Base-by-base conservation (phyloP, 805 yeast genomes). In the Metschnikowia picachoensis region DNA sequence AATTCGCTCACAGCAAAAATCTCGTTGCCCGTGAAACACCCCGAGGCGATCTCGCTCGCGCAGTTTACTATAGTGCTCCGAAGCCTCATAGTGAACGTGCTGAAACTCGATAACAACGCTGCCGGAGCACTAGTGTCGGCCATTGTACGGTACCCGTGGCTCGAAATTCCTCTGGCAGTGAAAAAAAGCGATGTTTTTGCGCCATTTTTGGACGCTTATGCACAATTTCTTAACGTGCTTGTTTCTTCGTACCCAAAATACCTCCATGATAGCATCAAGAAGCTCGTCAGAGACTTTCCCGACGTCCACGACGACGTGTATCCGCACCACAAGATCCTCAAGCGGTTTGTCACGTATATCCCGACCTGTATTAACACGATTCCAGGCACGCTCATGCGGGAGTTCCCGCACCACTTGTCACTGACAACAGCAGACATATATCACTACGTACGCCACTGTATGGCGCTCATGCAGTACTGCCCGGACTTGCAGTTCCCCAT, bases 241-340 rank as follows among this genome's bases (percentile, higher is more conserved):
- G 87, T 91, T 33, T 85, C 95, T 3, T 85, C 92, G 38, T 74
- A 83, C 49, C 98, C 98, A 8, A 87, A 83, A 63, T 92, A 95
- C 87, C 82, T 94, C 80, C 77, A 79, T 51, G 95, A 87, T 48
- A 87, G 92, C n/a, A 82, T 87, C 16, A 70, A 74, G 49, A 77
- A 79, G 47, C 65, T 92, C n/a, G 76, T 90, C 10, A 57, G 73
- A 15, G 89, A 82, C 57, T 86, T 92, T 56, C 66, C 57, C 37
- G 52, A 53, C 29, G 43, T 52, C 31, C 37, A 44, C 8, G 54
- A 47, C 35, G 49, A 51, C 29, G 54, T 34, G 27, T 71, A 42
- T 57, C 58, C 39, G 54, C 81, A 52, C 64, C 97, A 92, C 67
- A 73, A 74, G 12, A 73, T 87, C 35, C 66, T 92, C 44, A 65